Conservation (phyloP, 208 protist species). For the Leishmania tarentolae region DNA sequence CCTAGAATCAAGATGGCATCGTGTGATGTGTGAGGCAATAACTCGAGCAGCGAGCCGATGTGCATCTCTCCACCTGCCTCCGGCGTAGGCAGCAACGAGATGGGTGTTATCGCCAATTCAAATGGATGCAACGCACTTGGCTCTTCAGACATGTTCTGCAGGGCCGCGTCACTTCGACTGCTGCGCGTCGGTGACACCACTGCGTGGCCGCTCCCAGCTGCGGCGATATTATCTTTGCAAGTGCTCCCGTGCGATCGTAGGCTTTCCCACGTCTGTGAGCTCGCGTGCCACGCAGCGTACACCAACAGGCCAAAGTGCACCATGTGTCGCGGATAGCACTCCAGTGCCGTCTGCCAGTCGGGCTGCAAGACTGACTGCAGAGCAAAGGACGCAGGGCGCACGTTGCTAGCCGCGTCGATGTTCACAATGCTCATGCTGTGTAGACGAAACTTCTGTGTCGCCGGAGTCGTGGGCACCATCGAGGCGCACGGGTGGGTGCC, state of each 20-base stretch:
- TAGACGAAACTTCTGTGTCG: conserved; percentile 14
- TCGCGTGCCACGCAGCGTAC: conserved; percentile 51
- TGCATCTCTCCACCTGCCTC: neutral
- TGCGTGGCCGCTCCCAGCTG: neutral
- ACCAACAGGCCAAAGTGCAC: conserved; percentile 67
- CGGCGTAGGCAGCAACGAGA: neutral
- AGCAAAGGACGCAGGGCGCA: conserved; percentile 41
- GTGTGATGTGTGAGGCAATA: conserved; percentile 26
- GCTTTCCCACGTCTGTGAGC: neutral
- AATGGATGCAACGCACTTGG: neutral
- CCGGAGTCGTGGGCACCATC: neutral
- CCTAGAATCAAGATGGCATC: conserved; percentile 73
- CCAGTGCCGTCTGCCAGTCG: conserved; percentile 33
- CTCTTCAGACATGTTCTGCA: neutral
- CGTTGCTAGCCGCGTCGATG: conserved; percentile 21
- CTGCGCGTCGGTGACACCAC: neutral
- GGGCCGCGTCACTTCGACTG: neutral
- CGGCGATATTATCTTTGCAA: neutral
- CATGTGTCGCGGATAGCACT: conserved; percentile 84
- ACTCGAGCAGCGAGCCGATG: neutral
- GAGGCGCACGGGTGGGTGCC: neutral
- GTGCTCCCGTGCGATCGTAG: neutral
- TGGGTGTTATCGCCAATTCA: neutral
- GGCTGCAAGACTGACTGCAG: conserved; percentile 75
- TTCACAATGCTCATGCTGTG: conserved; percentile 65